Conservation (phyloP, 176 grass and related monocot genomes). For the Triticum dicoccoides region DNA sequence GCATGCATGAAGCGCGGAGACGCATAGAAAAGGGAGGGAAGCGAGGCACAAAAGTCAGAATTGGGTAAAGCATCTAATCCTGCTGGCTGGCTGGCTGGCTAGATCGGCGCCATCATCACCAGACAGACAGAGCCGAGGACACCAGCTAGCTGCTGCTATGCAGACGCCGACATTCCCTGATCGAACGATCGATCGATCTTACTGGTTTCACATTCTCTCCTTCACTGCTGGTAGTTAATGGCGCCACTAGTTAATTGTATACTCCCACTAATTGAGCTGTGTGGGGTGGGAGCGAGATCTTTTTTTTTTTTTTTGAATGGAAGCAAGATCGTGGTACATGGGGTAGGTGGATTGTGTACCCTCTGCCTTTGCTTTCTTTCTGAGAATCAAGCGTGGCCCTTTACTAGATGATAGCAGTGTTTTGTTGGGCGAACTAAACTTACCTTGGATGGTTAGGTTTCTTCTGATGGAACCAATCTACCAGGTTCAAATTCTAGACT, state of each 20-base stretch:
- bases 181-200: not conserved
- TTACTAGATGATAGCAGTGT: no score
- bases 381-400: no score
- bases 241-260: not conserved
- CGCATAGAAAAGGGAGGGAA: no score
- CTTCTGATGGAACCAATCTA: no score
- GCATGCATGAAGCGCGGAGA: no score
- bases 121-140: not conserved
- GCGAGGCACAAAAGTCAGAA: not conserved
- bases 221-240: not conserved
- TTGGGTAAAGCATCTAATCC: slow-evolving; percentile 10
- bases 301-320: no score
- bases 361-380: no score
- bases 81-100: not conserved
- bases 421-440: no score
- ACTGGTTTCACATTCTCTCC: not conserved
- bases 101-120: not conserved
- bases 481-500: no score
- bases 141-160: not conserved
- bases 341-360: not conserved
- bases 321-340: no score
- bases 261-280: not conserved
- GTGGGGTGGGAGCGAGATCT: no score
- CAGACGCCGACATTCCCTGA: slow-evolving; percentile 2
- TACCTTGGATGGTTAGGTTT: no score